These are phyloP conservation scores for Agrostemma githago DNA, from an alignment of 148 eudicot genomes.

Conservation along the genomic window DNA sequence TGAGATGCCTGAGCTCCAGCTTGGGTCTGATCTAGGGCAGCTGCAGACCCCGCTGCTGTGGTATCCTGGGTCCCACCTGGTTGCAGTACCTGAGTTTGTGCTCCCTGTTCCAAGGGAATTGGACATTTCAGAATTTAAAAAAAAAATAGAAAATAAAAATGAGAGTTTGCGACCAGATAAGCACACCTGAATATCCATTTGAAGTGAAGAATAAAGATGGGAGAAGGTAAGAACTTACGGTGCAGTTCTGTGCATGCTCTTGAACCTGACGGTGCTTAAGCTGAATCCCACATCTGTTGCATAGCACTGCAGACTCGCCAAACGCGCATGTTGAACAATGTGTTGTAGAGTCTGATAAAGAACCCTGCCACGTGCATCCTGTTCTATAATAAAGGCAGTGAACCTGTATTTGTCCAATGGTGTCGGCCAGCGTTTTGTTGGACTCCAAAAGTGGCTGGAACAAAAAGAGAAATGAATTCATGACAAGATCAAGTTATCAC, in stretches of 20 bases:
- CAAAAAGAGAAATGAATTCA: constrained; percentile 14
- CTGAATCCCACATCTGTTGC: constrained; percentile 82
- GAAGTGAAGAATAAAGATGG: not conserved
- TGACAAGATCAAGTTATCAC: constrained; percentile 7
- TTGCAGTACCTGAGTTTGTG: constrained; percentile 48
- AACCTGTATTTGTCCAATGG: constrained; percentile 70
- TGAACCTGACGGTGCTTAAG: constrained; percentile 93
- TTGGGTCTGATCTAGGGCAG: constrained; percentile 41
- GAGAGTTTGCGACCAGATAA: not conserved
- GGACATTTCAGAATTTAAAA: not conserved
- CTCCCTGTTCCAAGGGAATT: constrained; percentile 42
- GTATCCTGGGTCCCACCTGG: constrained; percentile 33
- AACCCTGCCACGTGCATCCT: constrained; percentile 96
- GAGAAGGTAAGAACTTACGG: constrained; percentile 43
- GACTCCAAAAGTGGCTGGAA: constrained; percentile 79
- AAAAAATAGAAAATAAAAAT: not conserved
- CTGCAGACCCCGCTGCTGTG: constrained; percentile 23
- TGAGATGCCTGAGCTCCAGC: constrained; percentile 45
- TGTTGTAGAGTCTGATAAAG: constrained; percentile 57
- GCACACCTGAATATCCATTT: not conserved
- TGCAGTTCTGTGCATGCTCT: constrained; percentile 83
- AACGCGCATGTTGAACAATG: constrained; percentile 77
- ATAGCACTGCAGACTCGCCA: constrained; percentile 87
- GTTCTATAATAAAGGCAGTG: constrained; percentile 85
- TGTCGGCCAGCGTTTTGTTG: constrained; percentile 65